Percentiles rank a stretch among this genome's conserved stretches.
Evolutionary conservation across 192 early-diverging fungal species (phyloP).

Genomic region (Entomortierella chlamydospora): DNA sequence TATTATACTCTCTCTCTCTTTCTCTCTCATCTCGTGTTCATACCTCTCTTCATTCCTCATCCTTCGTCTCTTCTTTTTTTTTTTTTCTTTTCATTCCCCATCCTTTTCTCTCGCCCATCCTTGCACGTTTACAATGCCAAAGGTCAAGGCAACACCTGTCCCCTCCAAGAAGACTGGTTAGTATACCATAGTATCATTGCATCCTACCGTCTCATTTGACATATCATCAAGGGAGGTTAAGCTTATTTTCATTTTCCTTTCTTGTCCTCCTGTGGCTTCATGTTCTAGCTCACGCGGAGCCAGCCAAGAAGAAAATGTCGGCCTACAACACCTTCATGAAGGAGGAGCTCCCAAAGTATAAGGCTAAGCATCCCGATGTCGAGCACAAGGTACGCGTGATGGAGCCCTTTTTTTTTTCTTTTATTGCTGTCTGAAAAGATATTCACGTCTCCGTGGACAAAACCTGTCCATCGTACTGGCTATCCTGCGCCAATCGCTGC

Average conservation of each 20-base stretch:
- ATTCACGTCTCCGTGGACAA: background rate
- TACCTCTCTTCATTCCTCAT: no score
- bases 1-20: background rate
- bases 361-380: conserved; percentile 66
- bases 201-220: no score
- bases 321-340: conserved; percentile 80
- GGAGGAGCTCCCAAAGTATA: conserved; percentile 71
- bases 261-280: no score
- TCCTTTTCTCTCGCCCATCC: background rate
- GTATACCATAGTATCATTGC: background rate
- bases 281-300: conserved; percentile 11
- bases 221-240: no score
- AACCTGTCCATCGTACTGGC: no score
- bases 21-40: no score
- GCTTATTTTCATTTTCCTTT: background rate
- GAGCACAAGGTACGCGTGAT: conserved; percentile 62
- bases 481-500: no score
- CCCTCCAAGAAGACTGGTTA: conserved; percentile 41
- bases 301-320: conserved; percentile 62
- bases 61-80: background rate
- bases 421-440: background rate
- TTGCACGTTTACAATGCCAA: conserved; percentile 39
- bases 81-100: no score
- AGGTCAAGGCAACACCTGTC: conserved; percentile 46
- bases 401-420: background rate